A percentile compares a stretch with the other conserved stretches of the same genome.
Evolutionary conservation across 2,329 filamentous ascomycete genomes (phyloP).

Genomic region (Microsporum canis): DNA sequence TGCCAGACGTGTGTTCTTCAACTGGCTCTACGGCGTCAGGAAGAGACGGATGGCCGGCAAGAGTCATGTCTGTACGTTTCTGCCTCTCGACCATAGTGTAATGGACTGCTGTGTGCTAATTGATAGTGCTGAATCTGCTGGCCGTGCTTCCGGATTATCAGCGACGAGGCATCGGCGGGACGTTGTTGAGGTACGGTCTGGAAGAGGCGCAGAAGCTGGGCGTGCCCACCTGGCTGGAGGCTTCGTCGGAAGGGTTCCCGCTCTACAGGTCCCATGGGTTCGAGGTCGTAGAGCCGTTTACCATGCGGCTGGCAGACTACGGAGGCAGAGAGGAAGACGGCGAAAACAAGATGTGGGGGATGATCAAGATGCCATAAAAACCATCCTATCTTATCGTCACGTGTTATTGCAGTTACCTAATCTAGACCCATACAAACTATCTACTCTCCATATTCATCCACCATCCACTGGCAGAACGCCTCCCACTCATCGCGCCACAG

Average conservation of each 20-base stretch:
- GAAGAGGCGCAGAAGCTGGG: slow-evolving; percentile 15
- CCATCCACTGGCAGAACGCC: slow-evolving; percentile 80
- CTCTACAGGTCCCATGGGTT: slow-evolving; percentile 24
- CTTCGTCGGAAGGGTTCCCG: slow-evolving; percentile 17
- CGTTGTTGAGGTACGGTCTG: slow-evolving; percentile 19
- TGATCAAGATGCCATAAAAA: neutral
- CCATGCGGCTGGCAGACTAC: slow-evolving; percentile 13
- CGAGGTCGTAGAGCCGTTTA: slow-evolving; percentile 14
- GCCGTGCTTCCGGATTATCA: slow-evolving; percentile 24
- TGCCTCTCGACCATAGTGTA: neutral
- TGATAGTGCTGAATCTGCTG: slow-evolving; percentile 24
- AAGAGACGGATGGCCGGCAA: slow-evolving; percentile 11
- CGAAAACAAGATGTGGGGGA: neutral
- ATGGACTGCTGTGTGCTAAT: neutral
- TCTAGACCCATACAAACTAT: slow-evolving; percentile 4
- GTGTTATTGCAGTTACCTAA: neutral
- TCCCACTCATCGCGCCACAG: slow-evolving; percentile 79
- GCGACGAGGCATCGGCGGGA: slow-evolving; percentile 20
- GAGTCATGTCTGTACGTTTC: slow-evolving; percentile 10
- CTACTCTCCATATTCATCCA: slow-evolving; percentile 53
- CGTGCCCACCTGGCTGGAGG: slow-evolving; percentile 19
- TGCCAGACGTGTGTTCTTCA: slow-evolving; percentile 12
- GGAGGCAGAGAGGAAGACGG: slow-evolving; percentile 9
- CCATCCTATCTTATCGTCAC: neutral
- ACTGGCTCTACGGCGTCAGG: slow-evolving; percentile 9